Evolutionary conservation across 2,329 filamentous ascomycete species (phyloP).

Genomic region (Aspergillus uvarum): DNA sequence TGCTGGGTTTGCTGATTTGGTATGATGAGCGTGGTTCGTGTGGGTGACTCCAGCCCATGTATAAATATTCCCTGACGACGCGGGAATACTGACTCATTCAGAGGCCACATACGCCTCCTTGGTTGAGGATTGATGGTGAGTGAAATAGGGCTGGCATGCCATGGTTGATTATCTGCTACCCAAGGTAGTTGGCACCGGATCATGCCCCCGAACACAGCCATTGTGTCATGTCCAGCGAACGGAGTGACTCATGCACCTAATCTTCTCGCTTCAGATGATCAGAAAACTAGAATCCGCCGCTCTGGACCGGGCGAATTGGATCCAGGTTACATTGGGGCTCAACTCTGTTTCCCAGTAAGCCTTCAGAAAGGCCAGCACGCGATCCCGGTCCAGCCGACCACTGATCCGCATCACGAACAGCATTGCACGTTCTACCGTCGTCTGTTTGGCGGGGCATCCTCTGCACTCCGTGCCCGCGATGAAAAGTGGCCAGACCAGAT

Average conservation of each 20-base stretch:
- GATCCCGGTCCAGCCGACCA: constrained; percentile 13
- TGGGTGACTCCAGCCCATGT: no score
- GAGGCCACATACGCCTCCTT: no score
- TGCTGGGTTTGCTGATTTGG: no score
- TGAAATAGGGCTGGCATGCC: no score
- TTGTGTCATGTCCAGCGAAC: no score
- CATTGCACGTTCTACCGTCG: constrained; percentile 8
- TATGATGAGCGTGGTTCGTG: no score
- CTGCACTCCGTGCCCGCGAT: constrained; percentile 26
- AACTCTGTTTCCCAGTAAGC: constrained; percentile 10
- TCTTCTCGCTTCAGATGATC: constrained; percentile 5
- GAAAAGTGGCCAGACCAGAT: constrained; percentile 31
- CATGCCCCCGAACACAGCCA: no score
- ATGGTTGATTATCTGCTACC: no score
- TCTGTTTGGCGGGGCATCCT: constrained; percentile 1
- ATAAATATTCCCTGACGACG: no score
- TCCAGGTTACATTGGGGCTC: constrained; percentile 11
- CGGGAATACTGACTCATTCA: no score
- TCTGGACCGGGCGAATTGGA: constrained; percentile 15
- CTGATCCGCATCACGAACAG: constrained; percentile 13
- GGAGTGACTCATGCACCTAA: not conserved
- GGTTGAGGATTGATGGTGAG: no score
- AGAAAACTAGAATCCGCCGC: constrained; percentile 10
- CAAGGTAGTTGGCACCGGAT: no score
- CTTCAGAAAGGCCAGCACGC: constrained; percentile 15